Conservation (phyloP, 306 rosid species). For the Alnus glutinosa region DNA sequence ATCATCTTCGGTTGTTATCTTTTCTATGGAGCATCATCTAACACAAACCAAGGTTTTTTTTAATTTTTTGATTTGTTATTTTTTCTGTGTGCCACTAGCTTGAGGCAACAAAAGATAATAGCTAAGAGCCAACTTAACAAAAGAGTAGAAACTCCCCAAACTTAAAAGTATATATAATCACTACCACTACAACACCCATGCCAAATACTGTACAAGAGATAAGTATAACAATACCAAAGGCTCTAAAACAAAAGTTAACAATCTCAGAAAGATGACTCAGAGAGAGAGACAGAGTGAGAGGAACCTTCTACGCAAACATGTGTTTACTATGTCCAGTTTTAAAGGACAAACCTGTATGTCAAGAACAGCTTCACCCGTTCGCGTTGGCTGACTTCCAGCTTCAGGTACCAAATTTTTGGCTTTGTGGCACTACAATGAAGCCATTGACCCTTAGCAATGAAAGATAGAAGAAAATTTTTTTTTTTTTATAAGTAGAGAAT, state of each 20-base stretch:
- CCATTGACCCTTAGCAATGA: constrained; percentile 53
- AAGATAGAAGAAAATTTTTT: constrained; percentile 31
- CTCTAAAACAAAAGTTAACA: constrained; percentile 3
- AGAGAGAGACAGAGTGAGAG: too few relatives aligned
- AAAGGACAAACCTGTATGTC: constrained; percentile 81
- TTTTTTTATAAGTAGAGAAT: too few relatives aligned
- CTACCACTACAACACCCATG: not conserved
- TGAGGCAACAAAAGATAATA: not conserved
- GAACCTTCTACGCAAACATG: too few relatives aligned
- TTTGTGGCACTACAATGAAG: constrained; percentile 92
- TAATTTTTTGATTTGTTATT: too few relatives aligned
- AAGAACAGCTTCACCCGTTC: constrained; percentile 97
- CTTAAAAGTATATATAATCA: not conserved
- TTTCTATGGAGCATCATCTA: not conserved
- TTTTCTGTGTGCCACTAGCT: too few relatives aligned
- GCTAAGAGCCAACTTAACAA: not conserved
- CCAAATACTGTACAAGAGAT: not conserved
- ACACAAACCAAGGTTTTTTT: too few relatives aligned
- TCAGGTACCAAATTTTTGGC: constrained; percentile 99
- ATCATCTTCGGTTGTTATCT: not conserved
- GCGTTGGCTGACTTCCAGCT: constrained; percentile 98
- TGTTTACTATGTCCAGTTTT: not conserved
- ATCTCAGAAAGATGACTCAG: not conserved
- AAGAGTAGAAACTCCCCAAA: not conserved
- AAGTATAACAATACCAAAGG: not conserved